phyloP scores from a whole-genome alignment of 2,329 filamentous ascomycete species.

The Neonectria ditissima region DNA sequence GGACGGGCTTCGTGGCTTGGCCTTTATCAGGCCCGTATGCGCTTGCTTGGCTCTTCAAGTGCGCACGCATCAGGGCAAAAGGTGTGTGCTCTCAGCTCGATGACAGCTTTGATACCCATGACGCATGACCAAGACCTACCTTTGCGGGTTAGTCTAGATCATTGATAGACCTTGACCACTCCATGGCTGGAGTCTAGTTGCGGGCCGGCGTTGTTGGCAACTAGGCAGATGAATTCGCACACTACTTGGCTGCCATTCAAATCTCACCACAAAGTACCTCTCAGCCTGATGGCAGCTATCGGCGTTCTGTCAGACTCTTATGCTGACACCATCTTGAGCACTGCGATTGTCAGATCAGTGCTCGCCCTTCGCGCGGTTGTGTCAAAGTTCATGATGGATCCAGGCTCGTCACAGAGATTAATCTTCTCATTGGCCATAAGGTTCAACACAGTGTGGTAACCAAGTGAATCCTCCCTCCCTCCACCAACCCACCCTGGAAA shows the following conservation, averaged over 20 bases:
- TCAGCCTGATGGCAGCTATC: slow-evolving; percentile 10
- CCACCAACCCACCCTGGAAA: slow-evolving; percentile 11
- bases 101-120: slow-evolving; percentile 8
- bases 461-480: slow-evolving; percentile 5
- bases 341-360: background rate
- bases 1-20: background rate
- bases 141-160: slow-evolving; percentile 11
- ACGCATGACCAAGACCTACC: slow-evolving; percentile 10
- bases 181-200: background rate
- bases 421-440: slow-evolving; percentile 8
- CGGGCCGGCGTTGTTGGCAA: slow-evolving; percentile 6
- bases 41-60: background rate
- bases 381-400: slow-evolving; percentile 6
- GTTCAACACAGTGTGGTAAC: slow-evolving; percentile 19
- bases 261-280: background rate
- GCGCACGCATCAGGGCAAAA: background rate
- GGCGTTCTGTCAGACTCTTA: slow-evolving; percentile 2
- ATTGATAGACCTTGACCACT: background rate
- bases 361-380: slow-evolving; percentile 4
- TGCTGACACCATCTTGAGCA: background rate
- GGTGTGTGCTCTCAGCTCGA: background rate
- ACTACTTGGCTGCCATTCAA: background rate
- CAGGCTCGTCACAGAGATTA: background rate
- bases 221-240: slow-evolving; percentile 5
- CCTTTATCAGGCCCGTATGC: background rate